These are phyloP conservation scores for Paramecium octaurelia DNA, from an alignment of 73 alveolate genomes.

Conservation along the genomic window DNA sequence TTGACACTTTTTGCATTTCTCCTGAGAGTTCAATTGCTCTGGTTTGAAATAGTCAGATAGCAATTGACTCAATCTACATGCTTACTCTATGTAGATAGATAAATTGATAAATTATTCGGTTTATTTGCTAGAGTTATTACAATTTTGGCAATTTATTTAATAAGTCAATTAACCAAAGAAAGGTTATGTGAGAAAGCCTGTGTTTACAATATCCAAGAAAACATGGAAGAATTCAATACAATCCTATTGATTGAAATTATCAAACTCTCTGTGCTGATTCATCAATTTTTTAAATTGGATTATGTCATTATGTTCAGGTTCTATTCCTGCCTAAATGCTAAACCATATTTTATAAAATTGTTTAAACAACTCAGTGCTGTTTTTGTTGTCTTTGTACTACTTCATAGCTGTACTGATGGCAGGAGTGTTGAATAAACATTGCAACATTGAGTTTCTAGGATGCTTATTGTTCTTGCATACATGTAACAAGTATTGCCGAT, in stretches of 20 bases:
- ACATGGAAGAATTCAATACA: constrained; percentile 41
- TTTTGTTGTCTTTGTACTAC: not conserved
- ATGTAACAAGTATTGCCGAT: constrained; percentile 47
- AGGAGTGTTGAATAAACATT: constrained; percentile 37
- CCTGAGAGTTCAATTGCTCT: not conserved
- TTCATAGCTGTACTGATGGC: not conserved
- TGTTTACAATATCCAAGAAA: not conserved
- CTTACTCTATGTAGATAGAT: not conserved
- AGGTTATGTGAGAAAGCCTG: not conserved
- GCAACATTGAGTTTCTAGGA: constrained; percentile 22
- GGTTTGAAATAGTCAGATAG: not conserved
- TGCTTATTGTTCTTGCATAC: constrained; percentile 5
- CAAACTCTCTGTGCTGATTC: not conserved
- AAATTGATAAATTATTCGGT: not conserved
- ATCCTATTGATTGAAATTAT: constrained; percentile 3
- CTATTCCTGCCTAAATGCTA: not conserved
- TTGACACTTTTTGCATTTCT: not conserved
- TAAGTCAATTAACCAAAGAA: not conserved
- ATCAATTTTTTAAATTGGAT: not conserved
- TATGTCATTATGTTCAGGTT: not conserved
- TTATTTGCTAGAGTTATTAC: not conserved
- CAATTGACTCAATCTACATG: not conserved
- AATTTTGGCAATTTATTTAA: constrained; percentile 9
- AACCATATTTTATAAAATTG: constrained; percentile 25
- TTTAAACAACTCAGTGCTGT: not conserved